A percentile compares a stretch with the other conserved stretches of the same genome.
Evolutionary conservation across 345 rosid species (phyloP).

Genomic region (Psidium guajava): DNA sequence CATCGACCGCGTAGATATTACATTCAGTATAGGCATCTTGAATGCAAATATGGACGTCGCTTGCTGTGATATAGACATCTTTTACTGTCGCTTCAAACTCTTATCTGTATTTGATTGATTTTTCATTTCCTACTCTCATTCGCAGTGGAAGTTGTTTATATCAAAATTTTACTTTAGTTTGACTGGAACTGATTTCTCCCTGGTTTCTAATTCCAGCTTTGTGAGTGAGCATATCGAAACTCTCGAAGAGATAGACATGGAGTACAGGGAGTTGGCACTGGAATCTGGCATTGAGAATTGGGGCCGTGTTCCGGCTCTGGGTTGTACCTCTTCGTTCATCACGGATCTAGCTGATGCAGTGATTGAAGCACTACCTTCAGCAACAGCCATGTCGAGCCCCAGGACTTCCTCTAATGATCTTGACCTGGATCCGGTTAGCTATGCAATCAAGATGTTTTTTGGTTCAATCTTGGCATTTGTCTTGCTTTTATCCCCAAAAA

Average conservation of each 20-base stretch:
- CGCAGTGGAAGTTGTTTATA: neutral
- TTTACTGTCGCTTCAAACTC: neutral
- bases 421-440: slow-evolving; percentile 33
- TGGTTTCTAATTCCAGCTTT: slow-evolving; percentile 31
- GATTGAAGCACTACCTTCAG: slow-evolving; percentile 76
- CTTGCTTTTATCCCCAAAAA: slow-evolving; percentile 51
- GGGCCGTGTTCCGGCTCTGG: slow-evolving; percentile 88
- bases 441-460: slow-evolving; percentile 50
- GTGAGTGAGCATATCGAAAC: slow-evolving; percentile 96
- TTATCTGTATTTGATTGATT: neutral
- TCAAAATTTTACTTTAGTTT: neutral
- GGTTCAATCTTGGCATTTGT: slow-evolving; percentile 70
- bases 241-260: slow-evolving; percentile 93
- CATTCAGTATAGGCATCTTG: neutral
- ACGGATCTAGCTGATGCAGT: slow-evolving; percentile 88
- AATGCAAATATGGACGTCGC: neutral
- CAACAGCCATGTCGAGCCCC: slow-evolving; percentile 35
- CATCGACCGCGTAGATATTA: neutral
- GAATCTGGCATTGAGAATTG: slow-evolving; percentile 89
- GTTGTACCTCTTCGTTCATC: slow-evolving; percentile 74
- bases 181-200: neutral
- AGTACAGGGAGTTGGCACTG: slow-evolving; percentile 68
- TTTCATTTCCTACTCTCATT: neutral
- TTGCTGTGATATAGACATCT: neutral
- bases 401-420: slow-evolving; percentile 23